Evolutionary conservation across 2,329 filamentous ascomycete species (phyloP).

Genomic region (Cercospora nicotianae): DNA sequence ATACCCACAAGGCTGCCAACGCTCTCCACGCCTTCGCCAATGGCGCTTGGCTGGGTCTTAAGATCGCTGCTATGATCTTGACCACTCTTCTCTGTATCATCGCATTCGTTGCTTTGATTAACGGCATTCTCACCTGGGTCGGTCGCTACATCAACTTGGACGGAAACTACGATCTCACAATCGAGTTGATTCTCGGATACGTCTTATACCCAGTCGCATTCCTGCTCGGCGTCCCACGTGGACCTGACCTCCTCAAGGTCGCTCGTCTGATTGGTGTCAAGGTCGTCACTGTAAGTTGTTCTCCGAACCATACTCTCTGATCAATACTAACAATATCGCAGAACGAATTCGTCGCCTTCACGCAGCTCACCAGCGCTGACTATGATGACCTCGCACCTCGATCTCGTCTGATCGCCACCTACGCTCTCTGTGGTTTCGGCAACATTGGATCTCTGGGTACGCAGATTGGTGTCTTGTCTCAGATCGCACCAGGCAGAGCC

Average conservation of each 20-base stretch:
- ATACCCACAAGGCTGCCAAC: constrained; percentile 74
- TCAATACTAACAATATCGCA: constrained; percentile 27
- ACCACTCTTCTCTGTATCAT: constrained; percentile 81
- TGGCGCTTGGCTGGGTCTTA: constrained; percentile 81
- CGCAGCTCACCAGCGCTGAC: constrained; percentile 51
- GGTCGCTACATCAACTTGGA: constrained; percentile 74
- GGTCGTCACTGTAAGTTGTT: constrained; percentile 64
- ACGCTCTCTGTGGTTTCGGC: constrained; percentile 72
- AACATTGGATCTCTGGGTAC: constrained; percentile 87
- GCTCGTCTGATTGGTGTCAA: constrained; percentile 80
- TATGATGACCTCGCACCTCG: constrained; percentile 66
- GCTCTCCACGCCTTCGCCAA: constrained; percentile 81
- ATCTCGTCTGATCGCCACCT: constrained; percentile 78
- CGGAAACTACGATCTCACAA: constrained; percentile 64
- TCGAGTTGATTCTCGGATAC: constrained; percentile 76
- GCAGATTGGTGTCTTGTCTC: constrained; percentile 82
- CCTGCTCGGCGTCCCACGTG: constrained; percentile 72
- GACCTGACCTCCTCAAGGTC: constrained; percentile 64
- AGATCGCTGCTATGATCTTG: constrained; percentile 81
- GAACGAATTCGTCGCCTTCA: constrained; percentile 80
- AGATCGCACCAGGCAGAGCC: constrained; percentile 71
- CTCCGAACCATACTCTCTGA: background rate
- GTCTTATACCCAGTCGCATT: constrained; percentile 76
- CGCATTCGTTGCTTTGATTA: constrained; percentile 69
- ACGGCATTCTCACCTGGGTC: constrained; percentile 81